Percentiles rank a stretch among this genome's conserved stretches.
Conservation (phyloP, 441 rosid genomes). For the Hura crepitans region DNA sequence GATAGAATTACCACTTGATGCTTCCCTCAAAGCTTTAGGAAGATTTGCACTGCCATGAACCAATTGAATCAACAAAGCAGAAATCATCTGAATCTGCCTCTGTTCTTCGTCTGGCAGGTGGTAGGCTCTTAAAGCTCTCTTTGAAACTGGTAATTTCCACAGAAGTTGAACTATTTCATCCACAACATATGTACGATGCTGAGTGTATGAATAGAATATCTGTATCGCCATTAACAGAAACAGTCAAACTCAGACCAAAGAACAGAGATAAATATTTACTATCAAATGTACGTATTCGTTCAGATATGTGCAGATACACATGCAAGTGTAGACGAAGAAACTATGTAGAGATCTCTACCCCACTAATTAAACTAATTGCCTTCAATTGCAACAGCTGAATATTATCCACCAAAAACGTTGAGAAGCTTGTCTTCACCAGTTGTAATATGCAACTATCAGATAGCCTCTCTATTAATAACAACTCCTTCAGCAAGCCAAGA, state of each 20-base stretch:
- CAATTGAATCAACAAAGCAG: slow-evolving; percentile 92
- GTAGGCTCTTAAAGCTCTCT: slow-evolving; percentile 77
- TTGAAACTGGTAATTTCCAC: slow-evolving; percentile 88
- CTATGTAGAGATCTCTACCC: slow-evolving; percentile 48
- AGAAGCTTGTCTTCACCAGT: slow-evolving; percentile 78
- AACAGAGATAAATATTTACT: slow-evolving; percentile 5
- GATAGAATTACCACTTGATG: slow-evolving; percentile 52
- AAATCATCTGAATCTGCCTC: slow-evolving; percentile 95
- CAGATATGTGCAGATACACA: slow-evolving; percentile 9
- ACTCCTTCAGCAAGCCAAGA: slow-evolving; percentile 87
- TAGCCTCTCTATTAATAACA: slow-evolving; percentile 77
- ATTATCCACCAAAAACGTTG: slow-evolving; percentile 94
- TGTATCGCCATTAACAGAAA: slow-evolving; percentile 37
- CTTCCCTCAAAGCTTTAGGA: slow-evolving; percentile 74
- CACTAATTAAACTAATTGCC: slow-evolving; percentile 77
- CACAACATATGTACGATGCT: slow-evolving; percentile 77
- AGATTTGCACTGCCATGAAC: slow-evolving; percentile 88
- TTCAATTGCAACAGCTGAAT: slow-evolving; percentile 95
- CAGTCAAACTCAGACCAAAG: slow-evolving; percentile 9
- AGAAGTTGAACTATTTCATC: slow-evolving; percentile 88
- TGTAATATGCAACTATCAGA: slow-evolving; percentile 98
- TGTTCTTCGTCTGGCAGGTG: slow-evolving; percentile 98
- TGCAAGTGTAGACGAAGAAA: slow-evolving; percentile 23
- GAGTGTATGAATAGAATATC: slow-evolving; percentile 86
- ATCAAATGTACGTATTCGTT: slow-evolving; percentile 6